Percentiles rank a stretch among this genome's conserved stretches.
Evolutionary conservation across 148 eudicot species (phyloP).

Genomic region (Polygonum maritimum): DNA sequence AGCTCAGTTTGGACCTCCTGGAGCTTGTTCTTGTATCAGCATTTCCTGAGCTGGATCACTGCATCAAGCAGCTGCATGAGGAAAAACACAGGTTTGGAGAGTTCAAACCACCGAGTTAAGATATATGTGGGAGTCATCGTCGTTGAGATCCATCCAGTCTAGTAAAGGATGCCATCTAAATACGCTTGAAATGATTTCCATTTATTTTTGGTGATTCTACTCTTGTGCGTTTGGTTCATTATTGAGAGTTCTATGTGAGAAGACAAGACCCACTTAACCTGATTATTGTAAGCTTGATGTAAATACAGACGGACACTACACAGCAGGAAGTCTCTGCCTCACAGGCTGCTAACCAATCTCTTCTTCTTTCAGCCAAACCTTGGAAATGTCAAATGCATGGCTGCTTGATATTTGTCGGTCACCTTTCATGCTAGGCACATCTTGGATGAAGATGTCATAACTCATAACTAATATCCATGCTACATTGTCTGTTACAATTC

Average conservation of each 20-base stretch:
- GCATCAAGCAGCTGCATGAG: conserved; percentile 56
- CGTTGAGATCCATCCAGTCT: background rate
- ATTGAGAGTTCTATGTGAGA: background rate
- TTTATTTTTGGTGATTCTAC: background rate
- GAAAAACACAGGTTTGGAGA: conserved; percentile 72
- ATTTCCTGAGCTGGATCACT: conserved; percentile 69
- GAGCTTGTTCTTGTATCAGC: conserved; percentile 71
- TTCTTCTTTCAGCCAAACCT: background rate
- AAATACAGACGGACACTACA: background rate
- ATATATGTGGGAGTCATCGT: background rate
- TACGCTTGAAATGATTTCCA: background rate
- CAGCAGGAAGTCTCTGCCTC: background rate
- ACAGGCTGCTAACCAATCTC: background rate
- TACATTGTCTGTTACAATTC: too few species aligned
- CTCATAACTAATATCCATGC: too few species aligned
- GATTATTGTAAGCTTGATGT: background rate
- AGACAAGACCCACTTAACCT: background rate
- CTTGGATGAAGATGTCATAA: too few species aligned
- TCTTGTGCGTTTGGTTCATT: background rate
- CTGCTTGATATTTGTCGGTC: too few species aligned
- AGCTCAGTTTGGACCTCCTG: conserved; percentile 63
- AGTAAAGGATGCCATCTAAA: background rate
- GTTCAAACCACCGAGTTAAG: conserved; percentile 22
- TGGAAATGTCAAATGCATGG: too few species aligned
- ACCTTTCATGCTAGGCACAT: too few species aligned